Evolutionary conservation across 352 stramenopile species (phyloP).

Genomic region (Pythium guiyangense): DNA sequence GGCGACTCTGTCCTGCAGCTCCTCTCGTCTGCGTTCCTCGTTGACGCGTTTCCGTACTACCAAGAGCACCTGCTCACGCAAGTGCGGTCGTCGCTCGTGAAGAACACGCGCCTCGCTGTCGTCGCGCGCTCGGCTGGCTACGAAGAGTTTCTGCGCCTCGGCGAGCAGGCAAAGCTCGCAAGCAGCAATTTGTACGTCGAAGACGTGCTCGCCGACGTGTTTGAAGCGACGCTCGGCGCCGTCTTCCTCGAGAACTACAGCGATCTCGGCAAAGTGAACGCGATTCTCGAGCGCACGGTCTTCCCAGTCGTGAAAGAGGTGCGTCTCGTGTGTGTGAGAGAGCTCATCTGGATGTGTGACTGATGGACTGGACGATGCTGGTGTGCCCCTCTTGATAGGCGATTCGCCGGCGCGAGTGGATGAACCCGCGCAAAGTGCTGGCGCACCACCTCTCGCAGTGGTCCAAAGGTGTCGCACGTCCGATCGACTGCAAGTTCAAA

Average conservation of each 20-base stretch:
- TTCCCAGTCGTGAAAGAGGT: slow-evolving; percentile 69
- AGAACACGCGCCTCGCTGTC: slow-evolving; percentile 70
- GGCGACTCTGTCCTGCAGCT: slow-evolving; percentile 80
- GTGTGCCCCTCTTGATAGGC: slow-evolving; percentile 24
- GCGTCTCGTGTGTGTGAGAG: neutral
- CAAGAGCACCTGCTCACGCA: slow-evolving; percentile 78
- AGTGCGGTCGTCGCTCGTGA: slow-evolving; percentile 78
- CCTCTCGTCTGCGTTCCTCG: slow-evolving; percentile 72
- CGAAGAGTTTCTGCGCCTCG: slow-evolving; percentile 68
- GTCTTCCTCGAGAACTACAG: slow-evolving; percentile 70
- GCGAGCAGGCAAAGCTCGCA: slow-evolving; percentile 52
- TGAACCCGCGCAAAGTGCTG: slow-evolving; percentile 74
- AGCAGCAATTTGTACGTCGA: slow-evolving; percentile 58
- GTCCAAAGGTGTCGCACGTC: slow-evolving; percentile 23
- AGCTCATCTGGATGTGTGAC: neutral
- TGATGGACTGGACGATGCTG: neutral
- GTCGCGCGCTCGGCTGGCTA: slow-evolving; percentile 58
- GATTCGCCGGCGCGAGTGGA: slow-evolving; percentile 78
- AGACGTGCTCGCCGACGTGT: slow-evolving; percentile 77
- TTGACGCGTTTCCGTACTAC: slow-evolving; percentile 77
- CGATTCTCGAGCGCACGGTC: slow-evolving; percentile 55
- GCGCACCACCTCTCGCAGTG: slow-evolving; percentile 57
- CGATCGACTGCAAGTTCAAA: slow-evolving; percentile 51
- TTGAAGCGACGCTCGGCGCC: slow-evolving; percentile 71
- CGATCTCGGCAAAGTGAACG: slow-evolving; percentile 49